Conservation (phyloP, 192 early-diverging fungal genomes). For the Gamsiella multidivaricata region DNA sequence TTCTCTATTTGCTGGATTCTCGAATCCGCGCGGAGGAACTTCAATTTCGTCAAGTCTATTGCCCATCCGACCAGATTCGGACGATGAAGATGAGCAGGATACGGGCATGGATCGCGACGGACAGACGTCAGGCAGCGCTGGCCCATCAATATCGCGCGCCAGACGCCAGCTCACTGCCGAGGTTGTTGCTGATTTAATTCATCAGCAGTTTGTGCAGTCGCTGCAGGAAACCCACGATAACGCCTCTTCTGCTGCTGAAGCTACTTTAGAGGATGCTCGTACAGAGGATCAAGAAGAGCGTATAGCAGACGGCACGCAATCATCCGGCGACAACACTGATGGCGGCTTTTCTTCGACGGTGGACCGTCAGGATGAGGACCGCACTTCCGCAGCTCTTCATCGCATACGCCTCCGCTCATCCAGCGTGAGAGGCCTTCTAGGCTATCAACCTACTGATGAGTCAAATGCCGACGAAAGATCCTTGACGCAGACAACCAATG, state of each 20-base stretch:
- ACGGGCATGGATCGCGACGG: background rate
- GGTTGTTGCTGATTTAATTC: conserved; percentile 24
- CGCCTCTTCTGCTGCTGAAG: background rate
- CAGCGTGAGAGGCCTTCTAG: conserved; percentile 21
- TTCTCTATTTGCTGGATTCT: conserved; percentile 7
- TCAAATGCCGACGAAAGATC: background rate
- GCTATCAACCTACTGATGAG: conserved; percentile 23
- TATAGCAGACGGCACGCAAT: too few relatives aligned
- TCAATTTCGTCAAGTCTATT: conserved; percentile 38
- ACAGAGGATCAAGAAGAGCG: too few relatives aligned
- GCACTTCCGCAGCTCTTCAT: background rate
- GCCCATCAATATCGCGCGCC: background rate
- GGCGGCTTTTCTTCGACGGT: too few relatives aligned
- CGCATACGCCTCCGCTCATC: conserved; percentile 22
- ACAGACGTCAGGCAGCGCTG: background rate
- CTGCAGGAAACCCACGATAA: background rate
- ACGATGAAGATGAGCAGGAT: conserved; percentile 27
- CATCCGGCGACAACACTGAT: too few relatives aligned
- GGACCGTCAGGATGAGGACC: background rate
- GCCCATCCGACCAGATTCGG: conserved; percentile 41
- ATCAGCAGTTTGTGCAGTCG: conserved; percentile 21
- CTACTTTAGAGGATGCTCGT: background rate
- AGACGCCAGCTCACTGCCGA: conserved; percentile 8
- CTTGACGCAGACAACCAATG: background rate
- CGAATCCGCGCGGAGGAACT: conserved; percentile 37